Conservation (phyloP, 257 asterid species). For the Scutellaria baicalensis region DNA sequence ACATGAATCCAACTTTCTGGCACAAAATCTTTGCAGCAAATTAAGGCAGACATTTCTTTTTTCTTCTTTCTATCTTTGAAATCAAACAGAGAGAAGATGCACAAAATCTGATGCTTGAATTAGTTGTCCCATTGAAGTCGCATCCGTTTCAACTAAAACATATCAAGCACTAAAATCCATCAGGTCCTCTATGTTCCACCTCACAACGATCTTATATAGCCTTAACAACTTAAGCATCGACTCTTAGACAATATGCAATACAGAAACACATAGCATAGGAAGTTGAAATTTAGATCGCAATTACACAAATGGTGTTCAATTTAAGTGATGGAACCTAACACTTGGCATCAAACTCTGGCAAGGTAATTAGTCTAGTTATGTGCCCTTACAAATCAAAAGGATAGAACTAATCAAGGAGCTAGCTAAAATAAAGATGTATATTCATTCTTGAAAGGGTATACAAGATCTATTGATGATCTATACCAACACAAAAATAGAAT, state of each 20-base stretch:
- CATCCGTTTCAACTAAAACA: not conserved
- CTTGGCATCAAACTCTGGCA: not conserved
- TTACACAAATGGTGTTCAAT: not conserved
- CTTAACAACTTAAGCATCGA: not conserved
- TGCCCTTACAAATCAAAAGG: not conserved
- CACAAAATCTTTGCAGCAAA: too few species aligned
- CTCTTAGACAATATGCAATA: not conserved
- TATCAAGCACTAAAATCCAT: too few species aligned
- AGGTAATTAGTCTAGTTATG: too few species aligned
- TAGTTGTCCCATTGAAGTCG: not conserved
- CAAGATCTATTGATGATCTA: slow-evolving; percentile 16
- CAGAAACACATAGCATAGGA: not conserved
- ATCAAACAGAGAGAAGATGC: too few species aligned
- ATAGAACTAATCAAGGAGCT: not conserved
- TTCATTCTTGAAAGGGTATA: slow-evolving; percentile 20
- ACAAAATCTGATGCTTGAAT: not conserved
- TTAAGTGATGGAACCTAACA: not conserved
- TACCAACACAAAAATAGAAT: slow-evolving; percentile 11
- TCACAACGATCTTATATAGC: not conserved
- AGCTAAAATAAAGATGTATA: slow-evolving; percentile 9
- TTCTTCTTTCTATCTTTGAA: too few species aligned
- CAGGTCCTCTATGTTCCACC: too few species aligned
- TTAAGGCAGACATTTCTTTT: too few species aligned
- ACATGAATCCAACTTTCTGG: too few species aligned
- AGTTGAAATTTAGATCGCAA: not conserved